These are phyloP conservation scores for Colletotrichum orchidophilum DNA, from an alignment of 2,329 filamentous ascomycete species.

Conservation along the genomic window DNA sequence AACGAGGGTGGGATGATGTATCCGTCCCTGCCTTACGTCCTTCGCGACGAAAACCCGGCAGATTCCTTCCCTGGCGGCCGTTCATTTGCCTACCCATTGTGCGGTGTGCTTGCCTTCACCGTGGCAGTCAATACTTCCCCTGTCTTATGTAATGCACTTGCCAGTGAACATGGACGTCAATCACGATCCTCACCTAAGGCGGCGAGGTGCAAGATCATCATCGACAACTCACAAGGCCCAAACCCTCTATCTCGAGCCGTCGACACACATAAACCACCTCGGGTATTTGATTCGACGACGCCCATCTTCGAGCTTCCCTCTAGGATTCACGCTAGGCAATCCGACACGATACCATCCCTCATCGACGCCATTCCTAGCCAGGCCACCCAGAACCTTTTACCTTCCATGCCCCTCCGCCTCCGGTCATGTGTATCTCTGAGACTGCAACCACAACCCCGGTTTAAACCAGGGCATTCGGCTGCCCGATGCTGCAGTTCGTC, in stretches of 20 bases:
- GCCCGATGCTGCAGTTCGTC: constrained; percentile 25
- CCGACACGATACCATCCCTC: constrained; percentile 14
- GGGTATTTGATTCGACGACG: not conserved
- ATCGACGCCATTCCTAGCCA: constrained; percentile 12
- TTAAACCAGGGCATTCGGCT: constrained; percentile 1
- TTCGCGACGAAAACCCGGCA: not conserved
- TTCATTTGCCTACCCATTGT: no score
- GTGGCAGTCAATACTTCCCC: not conserved
- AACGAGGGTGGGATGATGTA: not conserved
- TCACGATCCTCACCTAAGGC: not conserved
- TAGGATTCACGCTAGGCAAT: constrained; percentile 12
- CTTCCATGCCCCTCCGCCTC: constrained; percentile 2
- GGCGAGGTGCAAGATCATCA: constrained; percentile 11
- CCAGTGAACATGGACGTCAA: not conserved
- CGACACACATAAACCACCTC: not conserved
- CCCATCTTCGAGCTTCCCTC: not conserved
- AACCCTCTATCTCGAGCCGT: constrained; percentile 2
- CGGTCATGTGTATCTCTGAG: constrained; percentile 29
- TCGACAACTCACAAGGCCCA: not conserved
- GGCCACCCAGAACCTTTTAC: constrained; percentile 7
- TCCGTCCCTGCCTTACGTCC: not conserved
- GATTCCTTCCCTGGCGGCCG: not conserved
- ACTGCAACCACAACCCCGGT: constrained; percentile 12
- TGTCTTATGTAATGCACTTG: constrained; percentile 7
- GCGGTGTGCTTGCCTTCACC: not conserved